Base-by-base conservation (phyloP, 192 early-diverging fungal species). In the Physocladia obscura region DNA sequence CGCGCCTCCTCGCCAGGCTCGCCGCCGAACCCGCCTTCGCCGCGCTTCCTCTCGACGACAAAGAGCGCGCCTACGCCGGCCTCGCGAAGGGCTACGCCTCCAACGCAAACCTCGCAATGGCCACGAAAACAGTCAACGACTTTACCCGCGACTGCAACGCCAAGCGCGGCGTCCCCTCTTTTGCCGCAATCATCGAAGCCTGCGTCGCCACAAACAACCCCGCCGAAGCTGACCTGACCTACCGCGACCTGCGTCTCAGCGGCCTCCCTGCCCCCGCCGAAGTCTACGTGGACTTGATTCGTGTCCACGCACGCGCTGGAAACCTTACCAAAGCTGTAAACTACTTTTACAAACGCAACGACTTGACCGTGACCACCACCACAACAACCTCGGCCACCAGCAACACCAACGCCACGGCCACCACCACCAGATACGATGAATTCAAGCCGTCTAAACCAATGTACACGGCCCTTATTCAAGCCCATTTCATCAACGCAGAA, bases 181-280 rank as follows among this genome's bases (percentile, higher is more conserved):
- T 27, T 44, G 29, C 15, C 11, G 60, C 60, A 17, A 37, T 62
- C 40, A 62, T 62, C 40, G 49, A 62, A 29, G 60, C 60, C 11
- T 17, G 49, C 60, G 11, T 24, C 17, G 22, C 31, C 17, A 22
- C 49, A 2, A 30, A 48, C 11, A 19, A 62, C 2, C 60, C 60
- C 19, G 60, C 22, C 3, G 60, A 62, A 11, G 60, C 60, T 47
- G 60, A 62, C 40, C 27, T n/a, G n/a, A n/a, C n/a, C 22, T 62
- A 62, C 60, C 60, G 60, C 22, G 60, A 62, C 31, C 40, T 62
- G 11, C 60, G 60, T 15, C 60, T 62, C 17, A 24, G 19, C 22
- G 60, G 60, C n/a, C 22, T 62, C n/a, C 22, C 60, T 17, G 60
- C 60, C 6, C 8, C 60, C 21, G 39, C 39, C 34, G 60, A 62